A percentile compares a stretch with the other conserved stretches of the same genome.
These are phyloP conservation scores for Diaporthe amygdali DNA, from an alignment of 2,329 filamentous ascomycete genomes.

Conservation along the genomic window DNA sequence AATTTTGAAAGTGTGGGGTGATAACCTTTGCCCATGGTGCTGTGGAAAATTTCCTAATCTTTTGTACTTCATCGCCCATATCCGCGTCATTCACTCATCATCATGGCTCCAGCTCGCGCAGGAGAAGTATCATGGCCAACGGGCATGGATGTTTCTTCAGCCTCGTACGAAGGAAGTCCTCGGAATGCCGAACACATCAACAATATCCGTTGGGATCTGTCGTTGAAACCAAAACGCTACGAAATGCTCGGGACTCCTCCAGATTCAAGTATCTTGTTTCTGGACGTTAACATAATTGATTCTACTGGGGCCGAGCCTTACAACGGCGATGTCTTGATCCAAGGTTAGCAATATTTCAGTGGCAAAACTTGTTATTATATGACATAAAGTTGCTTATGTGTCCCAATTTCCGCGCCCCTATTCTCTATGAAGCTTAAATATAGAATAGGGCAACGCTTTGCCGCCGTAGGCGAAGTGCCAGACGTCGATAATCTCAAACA, in stretches of 20 bases:
- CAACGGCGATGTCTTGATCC: slow-evolving; percentile 36
- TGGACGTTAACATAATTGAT: slow-evolving; percentile 38
- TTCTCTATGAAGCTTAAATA: background rate
- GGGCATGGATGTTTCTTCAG: background rate
- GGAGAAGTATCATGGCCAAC: background rate
- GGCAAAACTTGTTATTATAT: too few relatives aligned
- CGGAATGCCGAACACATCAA: background rate
- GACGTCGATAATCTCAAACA: slow-evolving; percentile 29
- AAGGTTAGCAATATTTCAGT: slow-evolving; percentile 29
- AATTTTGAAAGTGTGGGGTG: background rate
- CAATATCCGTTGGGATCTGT: slow-evolving; percentile 12
- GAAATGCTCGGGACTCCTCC: slow-evolving; percentile 18
- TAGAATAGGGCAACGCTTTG: slow-evolving; percentile 28
- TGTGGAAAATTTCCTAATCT: too few relatives aligned
- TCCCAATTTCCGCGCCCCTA: too few relatives aligned
- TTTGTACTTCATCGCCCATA: background rate
- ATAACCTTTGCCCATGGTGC: too few relatives aligned
- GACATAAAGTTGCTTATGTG: too few relatives aligned
- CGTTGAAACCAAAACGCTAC: slow-evolving; percentile 20
- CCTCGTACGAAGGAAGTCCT: background rate
- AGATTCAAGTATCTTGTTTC: slow-evolving; percentile 33
- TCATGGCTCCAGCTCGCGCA: background rate
- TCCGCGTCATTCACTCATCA: background rate
- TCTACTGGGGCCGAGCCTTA: slow-evolving; percentile 36
- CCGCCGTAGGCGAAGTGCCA: slow-evolving; percentile 33